phyloP scores from a whole-genome alignment of 148 eudicot species.

The Rhododendron simsii region DNA sequence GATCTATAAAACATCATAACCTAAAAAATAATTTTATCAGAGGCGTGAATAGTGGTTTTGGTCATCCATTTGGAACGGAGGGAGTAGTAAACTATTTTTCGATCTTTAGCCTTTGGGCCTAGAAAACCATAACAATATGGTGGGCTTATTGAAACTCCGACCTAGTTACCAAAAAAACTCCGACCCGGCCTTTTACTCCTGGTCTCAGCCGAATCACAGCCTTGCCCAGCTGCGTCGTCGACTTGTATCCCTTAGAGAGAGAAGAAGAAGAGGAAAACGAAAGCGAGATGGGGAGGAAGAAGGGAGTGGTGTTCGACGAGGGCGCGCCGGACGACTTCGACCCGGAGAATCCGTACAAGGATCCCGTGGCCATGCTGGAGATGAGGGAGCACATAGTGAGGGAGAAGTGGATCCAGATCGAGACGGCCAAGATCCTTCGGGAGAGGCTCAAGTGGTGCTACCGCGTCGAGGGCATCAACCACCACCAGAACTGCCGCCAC shows the following conservation, averaged over 20 bases:
- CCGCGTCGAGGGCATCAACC: constrained; percentile 83
- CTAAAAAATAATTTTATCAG: too few species aligned
- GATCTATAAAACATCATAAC: too few species aligned
- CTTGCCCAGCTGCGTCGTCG: neutral
- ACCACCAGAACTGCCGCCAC: constrained; percentile 86
- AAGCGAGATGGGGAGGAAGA: constrained; percentile 62
- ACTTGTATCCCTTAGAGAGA: neutral
- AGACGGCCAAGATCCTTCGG: constrained; percentile 78
- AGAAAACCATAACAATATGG: neutral
- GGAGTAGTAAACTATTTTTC: neutral
- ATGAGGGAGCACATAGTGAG: constrained; percentile 87
- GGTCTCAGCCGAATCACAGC: neutral
- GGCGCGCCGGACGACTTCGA: constrained; percentile 88
- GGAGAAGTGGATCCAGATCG: constrained; percentile 95
- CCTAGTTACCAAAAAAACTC: neutral
- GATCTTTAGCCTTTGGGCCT: neutral
- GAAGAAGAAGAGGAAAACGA: neutral
- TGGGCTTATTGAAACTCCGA: neutral
- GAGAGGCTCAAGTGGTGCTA: constrained; percentile 81
- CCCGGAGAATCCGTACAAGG: constrained; percentile 85
- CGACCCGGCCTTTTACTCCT: neutral
- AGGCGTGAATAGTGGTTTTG: too few species aligned
- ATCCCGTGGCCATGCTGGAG: constrained; percentile 93
- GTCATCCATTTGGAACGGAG: too few species aligned
- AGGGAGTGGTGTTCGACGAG: constrained; percentile 66